Evolutionary conservation across 306 rosid genomes (phyloP).

Genomic region (Pterocarpus santalinus): DNA sequence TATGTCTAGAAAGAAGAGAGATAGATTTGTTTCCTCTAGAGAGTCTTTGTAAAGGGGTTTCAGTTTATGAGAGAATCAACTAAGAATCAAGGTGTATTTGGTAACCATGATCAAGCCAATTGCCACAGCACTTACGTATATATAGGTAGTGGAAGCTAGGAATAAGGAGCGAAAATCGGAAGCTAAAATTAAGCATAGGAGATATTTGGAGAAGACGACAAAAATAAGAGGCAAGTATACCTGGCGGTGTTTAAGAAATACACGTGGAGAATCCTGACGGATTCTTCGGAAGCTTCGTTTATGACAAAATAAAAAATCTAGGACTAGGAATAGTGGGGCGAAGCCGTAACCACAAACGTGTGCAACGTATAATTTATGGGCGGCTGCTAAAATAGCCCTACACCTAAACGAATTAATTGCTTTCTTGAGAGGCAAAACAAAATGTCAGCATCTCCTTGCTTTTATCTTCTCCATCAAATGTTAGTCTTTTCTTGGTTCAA

Average conservation of each 20-base stretch:
- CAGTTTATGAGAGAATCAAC: conserved; percentile 22
- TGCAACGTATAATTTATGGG: not conserved
- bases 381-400: not conserved
- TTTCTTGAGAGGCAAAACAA: not conserved
- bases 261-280: conserved; percentile 43
- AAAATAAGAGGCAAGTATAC: not conserved
- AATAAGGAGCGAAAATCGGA: not conserved
- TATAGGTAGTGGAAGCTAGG: conserved; percentile 8
- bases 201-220: conserved; percentile 34
- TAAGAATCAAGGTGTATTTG: not conserved
- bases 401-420: conserved; percentile 9
- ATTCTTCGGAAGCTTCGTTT: conserved; percentile 18
- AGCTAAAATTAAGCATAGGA: not conserved
- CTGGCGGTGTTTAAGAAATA: conserved; percentile 15
- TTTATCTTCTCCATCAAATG: conserved; percentile 15
- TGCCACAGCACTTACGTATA: not conserved
- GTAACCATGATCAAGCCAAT: not conserved
- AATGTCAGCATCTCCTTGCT: not conserved
- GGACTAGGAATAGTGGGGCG: not conserved
- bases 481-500: not conserved
- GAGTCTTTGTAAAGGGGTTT: not conserved
- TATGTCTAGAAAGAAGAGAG: conserved; percentile 56
- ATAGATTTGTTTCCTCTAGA: too few species aligned
- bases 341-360: conserved; percentile 40
- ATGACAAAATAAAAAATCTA: conserved; percentile 13